Percentiles rank a stretch among this genome's conserved stretches.
Evolutionary conservation across 2,329 filamentous ascomycete species (phyloP).

Genomic region (Diaporthe sp.): DNA sequence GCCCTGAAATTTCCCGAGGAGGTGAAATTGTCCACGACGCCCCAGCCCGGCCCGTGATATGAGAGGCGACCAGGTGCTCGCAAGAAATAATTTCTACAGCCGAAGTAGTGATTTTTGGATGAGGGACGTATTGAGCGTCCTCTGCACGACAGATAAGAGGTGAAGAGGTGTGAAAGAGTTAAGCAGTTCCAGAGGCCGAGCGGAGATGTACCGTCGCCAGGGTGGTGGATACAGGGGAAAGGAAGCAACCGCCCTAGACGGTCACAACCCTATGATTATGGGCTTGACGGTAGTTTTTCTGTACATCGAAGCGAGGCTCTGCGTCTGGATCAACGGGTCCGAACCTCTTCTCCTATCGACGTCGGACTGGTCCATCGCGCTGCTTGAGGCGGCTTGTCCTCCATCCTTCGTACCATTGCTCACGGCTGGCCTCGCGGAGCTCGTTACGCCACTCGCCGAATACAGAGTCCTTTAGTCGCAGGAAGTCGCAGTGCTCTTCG

Average conservation of each 20-base stretch:
- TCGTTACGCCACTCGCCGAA: conserved; percentile 95
- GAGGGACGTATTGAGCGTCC: not conserved
- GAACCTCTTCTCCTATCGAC: conserved; percentile 51
- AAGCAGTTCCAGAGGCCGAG: not conserved
- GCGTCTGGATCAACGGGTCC: conserved; percentile 31
- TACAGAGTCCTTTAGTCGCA: conserved; percentile 89
- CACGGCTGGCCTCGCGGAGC: conserved; percentile 88
- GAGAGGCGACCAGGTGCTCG: conserved; percentile 3
- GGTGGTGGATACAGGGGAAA: conserved; percentile 5
- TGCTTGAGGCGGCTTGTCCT: conserved; percentile 79
- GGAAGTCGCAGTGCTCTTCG: conserved; percentile 92
- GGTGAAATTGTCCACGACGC: conserved; percentile 6
- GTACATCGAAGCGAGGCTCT: conserved; percentile 11
- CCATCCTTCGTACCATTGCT: conserved; percentile 97
- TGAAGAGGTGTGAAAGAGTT: not conserved
- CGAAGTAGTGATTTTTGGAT: not conserved
- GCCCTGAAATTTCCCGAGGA: conserved; percentile 16
- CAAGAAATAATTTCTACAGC: conserved; percentile 19
- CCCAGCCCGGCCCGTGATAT: conserved; percentile 7
- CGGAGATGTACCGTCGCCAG: not conserved
- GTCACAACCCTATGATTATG: conserved; percentile 21
- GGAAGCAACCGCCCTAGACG: conserved; percentile 25
- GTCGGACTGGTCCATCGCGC: conserved; percentile 57
- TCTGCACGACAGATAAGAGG: not conserved
- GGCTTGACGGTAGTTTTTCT: conserved; percentile 15